Evolutionary conservation across 768 basidiomycete genomes (phyloP).

Genomic region (Trametes villosa): DNA sequence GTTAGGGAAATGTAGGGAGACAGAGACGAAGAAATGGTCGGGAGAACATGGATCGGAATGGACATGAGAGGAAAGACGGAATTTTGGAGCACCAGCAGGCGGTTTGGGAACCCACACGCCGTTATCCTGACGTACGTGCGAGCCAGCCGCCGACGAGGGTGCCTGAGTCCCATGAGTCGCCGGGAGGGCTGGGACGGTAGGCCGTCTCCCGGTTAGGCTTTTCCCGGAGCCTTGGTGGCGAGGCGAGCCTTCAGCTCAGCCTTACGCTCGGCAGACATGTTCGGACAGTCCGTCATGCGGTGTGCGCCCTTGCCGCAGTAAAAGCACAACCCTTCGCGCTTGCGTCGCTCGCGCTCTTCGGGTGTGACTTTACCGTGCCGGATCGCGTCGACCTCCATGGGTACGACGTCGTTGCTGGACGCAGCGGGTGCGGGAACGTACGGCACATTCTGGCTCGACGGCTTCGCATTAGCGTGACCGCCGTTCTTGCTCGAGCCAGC

Average conservation of each 20-base stretch:
- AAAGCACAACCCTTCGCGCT: slow-evolving; percentile 34
- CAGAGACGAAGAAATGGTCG: slow-evolving; percentile 31
- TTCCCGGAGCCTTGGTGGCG: slow-evolving; percentile 18
- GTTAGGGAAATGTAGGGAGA: slow-evolving; percentile 35
- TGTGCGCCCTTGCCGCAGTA: slow-evolving; percentile 40
- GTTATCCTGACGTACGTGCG: slow-evolving; percentile 1
- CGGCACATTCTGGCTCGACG: neutral
- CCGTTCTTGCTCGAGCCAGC: neutral
- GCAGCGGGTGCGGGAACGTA: neutral
- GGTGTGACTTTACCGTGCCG: slow-evolving; percentile 1
- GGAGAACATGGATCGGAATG: slow-evolving; percentile 9
- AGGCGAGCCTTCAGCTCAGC: too few relatives aligned
- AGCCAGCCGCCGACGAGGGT: neutral
- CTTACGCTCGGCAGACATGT: slow-evolving; percentile 26
- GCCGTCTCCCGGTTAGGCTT: slow-evolving; percentile 26
- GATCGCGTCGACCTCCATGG: slow-evolving; percentile 25
- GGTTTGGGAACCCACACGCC: slow-evolving; percentile 16
- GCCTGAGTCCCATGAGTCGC: slow-evolving; percentile 12
- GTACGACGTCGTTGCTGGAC: slow-evolving; percentile 3
- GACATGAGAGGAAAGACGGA: slow-evolving; percentile 15
- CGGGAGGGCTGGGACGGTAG: slow-evolving; percentile 26
- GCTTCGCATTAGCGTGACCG: neutral
- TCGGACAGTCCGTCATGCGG: slow-evolving; percentile 32
- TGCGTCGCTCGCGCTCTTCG: slow-evolving; percentile 20
- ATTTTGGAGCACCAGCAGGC: slow-evolving; percentile 11